Conservation (phyloP, 768 basidiomycete genomes). For the Suillus discolor region DNA sequence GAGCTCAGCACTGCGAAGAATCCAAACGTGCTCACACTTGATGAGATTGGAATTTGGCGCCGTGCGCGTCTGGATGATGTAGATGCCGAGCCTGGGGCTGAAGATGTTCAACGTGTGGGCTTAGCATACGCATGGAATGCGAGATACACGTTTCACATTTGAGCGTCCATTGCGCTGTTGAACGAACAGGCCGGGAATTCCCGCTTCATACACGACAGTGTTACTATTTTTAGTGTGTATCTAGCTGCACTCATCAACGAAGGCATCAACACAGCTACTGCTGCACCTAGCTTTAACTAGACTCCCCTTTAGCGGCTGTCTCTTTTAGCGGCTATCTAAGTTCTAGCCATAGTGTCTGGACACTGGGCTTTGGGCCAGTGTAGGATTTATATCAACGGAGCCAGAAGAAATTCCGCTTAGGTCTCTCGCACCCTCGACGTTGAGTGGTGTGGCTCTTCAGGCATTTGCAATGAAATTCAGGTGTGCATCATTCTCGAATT, state of each 20-base stretch:
- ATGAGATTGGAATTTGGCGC: neutral
- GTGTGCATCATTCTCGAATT: conserved; percentile 15
- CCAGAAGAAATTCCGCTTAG: conserved; percentile 31
- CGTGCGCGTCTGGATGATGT: neutral
- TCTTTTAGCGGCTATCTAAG: neutral
- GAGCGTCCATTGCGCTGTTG: neutral
- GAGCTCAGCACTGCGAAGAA: neutral
- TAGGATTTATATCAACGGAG: conserved; percentile 11
- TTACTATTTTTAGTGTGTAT: neutral
- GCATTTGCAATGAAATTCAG: conserved; percentile 37
- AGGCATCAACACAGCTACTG: neutral
- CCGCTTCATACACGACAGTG: neutral
- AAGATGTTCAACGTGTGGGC: neutral
- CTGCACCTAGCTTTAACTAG: neutral
- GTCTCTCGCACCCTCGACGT: conserved; percentile 7
- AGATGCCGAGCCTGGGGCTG: neutral
- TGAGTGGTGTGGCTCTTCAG: conserved; percentile 3
- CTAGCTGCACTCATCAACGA: neutral
- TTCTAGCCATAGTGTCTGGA: conserved; percentile 1
- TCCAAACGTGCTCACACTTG: neutral
- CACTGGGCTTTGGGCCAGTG: neutral
- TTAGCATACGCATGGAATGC: neutral
- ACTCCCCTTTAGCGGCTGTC: neutral
- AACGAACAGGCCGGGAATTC: neutral
- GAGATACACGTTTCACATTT: neutral